Percentiles rank a stretch among this genome's conserved stretches.
Conservation (phyloP, 2,329 filamentous ascomycete species). For the Pseudonectria buxi region DNA sequence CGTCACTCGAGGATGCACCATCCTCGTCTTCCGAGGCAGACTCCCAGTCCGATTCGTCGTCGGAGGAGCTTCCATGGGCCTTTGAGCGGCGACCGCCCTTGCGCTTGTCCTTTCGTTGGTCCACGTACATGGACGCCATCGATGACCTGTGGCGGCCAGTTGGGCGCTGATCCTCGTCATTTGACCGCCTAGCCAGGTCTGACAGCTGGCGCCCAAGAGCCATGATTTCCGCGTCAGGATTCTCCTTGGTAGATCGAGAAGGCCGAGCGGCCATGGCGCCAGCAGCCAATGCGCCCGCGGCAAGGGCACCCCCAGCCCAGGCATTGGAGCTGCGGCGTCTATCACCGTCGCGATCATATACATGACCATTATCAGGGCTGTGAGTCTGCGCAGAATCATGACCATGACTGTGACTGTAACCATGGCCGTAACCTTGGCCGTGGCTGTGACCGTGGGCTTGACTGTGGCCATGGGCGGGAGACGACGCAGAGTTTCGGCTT, state of each 20-base stretch:
- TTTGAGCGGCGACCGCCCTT: slow-evolving; percentile 37
- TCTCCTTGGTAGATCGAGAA: slow-evolving; percentile 22
- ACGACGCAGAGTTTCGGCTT: slow-evolving; percentile 12
- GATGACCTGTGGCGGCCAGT: slow-evolving; percentile 25
- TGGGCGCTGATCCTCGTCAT: slow-evolving; percentile 41
- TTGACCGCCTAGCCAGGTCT: slow-evolving; percentile 45
- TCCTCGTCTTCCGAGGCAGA: slow-evolving; percentile 45
- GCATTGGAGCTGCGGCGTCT: too few species aligned
- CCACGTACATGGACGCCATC: slow-evolving; percentile 32
- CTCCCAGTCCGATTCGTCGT: slow-evolving; percentile 51
- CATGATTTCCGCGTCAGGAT: slow-evolving; percentile 52
- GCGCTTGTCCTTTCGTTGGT: slow-evolving; percentile 30
- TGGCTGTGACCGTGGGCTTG: too few species aligned
- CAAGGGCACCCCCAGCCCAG: too few species aligned
- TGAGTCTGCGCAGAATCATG: too few species aligned
- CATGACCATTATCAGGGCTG: too few species aligned
- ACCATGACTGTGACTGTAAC: too few species aligned
- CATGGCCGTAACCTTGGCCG: too few species aligned
- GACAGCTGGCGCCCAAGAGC: slow-evolving; percentile 49
- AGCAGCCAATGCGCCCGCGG: not conserved
- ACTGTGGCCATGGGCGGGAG: not conserved
- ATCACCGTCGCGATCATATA: too few species aligned
- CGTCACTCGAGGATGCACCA: slow-evolving; percentile 31
- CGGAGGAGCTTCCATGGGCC: slow-evolving; percentile 27
- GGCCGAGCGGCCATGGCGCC: not conserved